Evolutionary conservation across 2,329 filamentous ascomycete genomes (phyloP), one percentile per base, ranked within the genome.

Genomic region (Stachybotrys chlorohalonatus): DNA sequence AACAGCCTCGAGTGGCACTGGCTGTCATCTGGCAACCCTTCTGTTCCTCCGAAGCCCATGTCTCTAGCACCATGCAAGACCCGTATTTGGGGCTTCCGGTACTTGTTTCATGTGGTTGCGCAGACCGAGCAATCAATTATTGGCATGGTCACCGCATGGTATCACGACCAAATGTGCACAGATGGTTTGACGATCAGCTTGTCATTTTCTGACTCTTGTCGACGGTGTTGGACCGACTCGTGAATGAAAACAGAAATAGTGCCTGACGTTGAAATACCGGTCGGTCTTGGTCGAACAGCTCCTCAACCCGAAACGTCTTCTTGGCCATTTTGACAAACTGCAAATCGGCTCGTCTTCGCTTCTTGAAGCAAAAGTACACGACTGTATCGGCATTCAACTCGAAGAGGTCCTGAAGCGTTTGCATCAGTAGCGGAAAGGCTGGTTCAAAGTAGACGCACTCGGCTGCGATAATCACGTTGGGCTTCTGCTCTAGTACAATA

Each of bases 361-460:
- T 93, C 78, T 96, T 97, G 78, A 95, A 96, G 75, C 93, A 96
- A 73, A 99, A 97, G 70, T 84, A 86, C 50, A 87, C 69, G 9
- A 79, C 74, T 11, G 81, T 80, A 48, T 75, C 69, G 24, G 87
- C 86, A 68, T 86, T 91, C 48, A 91, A 79, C 15, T 82, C 80
- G 59, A 96, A 77, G 51, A 96, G 76, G 58, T 89, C 84, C 56
- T 81, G 76, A 60, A 97, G 74, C 6, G 93, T 97, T 59, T 84
- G 75, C 65, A 94, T 80, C 50, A 99, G 79, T 39, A 96, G 77
- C 32, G 93, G 92, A 66, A 97, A 97, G 1, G 94, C 90, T 3
- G 93, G 91, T 71, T 97, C 94, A 69, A 95, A 95, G 75, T 97
- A 99, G 51, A 96, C 91, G 72, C 93, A 97, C 70, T 97, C 94